Evolutionary conservation across 2,329 filamentous ascomycete species (phyloP).

Genomic region (Botrytis byssoidea): DNA sequence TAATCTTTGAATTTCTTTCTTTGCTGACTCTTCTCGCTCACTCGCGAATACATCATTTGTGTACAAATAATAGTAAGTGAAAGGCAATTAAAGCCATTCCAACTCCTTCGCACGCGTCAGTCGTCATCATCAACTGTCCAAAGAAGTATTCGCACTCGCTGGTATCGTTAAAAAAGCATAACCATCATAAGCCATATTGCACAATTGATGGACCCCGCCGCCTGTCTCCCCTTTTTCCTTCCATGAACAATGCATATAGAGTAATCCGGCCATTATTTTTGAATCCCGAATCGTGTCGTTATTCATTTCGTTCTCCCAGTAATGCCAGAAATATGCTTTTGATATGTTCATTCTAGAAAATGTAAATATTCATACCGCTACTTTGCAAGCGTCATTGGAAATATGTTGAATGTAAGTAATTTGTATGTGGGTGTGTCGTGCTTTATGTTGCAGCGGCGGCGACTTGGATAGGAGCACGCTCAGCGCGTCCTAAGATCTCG

Average conservation of each 20-base stretch:
- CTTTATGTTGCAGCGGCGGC: conserved; percentile 32
- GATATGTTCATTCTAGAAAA: conserved; percentile 9
- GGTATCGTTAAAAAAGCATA: conserved; percentile 21
- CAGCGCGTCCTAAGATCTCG: conserved; percentile 29
- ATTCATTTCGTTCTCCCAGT: conserved; percentile 10
- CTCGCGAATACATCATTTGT: conserved; percentile 8
- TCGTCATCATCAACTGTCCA: conserved; percentile 2
- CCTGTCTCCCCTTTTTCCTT: not conserved
- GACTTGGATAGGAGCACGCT: conserved; percentile 31
- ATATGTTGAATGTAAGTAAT: conserved; percentile 13
- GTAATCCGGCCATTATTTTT: not conserved
- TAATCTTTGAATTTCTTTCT: not conserved
- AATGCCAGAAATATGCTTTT: conserved; percentile 18
- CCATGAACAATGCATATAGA: conserved; percentile 13
- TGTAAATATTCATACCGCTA: not conserved
- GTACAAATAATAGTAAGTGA: not conserved
- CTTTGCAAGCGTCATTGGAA: conserved; percentile 1
- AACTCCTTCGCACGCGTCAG: not conserved
- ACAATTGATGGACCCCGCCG: not conserved
- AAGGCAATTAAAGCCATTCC: not conserved
- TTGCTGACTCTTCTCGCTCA: not conserved
- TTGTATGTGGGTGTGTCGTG: not conserved
- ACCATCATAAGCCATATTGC: conserved; percentile 13
- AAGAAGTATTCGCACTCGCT: conserved; percentile 17
- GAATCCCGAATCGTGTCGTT: conserved; percentile 2